phyloP scores from a whole-genome alignment of 129 eudicot species.

The Pittosporum tobira region DNA sequence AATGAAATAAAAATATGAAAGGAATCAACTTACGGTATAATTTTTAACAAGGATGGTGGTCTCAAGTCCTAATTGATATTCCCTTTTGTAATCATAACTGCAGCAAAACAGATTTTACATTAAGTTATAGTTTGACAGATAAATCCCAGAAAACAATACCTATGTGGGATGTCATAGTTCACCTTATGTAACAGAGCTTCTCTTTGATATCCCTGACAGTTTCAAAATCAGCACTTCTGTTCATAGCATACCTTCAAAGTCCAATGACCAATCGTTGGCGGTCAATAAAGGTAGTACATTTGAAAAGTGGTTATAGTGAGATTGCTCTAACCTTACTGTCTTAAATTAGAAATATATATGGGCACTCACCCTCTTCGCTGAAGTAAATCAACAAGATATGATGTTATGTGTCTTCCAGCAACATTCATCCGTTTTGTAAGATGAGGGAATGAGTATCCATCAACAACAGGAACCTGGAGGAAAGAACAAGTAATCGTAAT shows the following conservation, averaged over 20 bases:
- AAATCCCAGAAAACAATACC: neutral
- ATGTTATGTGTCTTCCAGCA: conserved; percentile 95
- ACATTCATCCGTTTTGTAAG: conserved; percentile 98
- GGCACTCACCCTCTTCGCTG: conserved; percentile 88
- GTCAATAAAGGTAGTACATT: conserved; percentile 7
- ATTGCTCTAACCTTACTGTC: conserved; percentile 5
- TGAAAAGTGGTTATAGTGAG: neutral
- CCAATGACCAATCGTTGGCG: conserved; percentile 8
- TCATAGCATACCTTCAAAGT: conserved; percentile 93
- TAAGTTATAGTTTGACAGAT: neutral
- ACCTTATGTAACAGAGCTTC: conserved; percentile 96
- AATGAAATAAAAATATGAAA: too few relatives aligned
- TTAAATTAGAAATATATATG: conserved; percentile 10
- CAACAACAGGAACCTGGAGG: conserved; percentile 99
- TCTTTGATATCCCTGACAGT: conserved; percentile 97
- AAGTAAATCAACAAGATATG: conserved; percentile 94
- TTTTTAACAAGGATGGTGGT: conserved; percentile 90
- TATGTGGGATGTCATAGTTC: conserved; percentile 12
- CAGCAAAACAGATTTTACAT: conserved; percentile 7
- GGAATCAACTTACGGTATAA: conserved; percentile 65
- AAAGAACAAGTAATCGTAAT: too few relatives aligned
- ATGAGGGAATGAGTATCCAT: conserved; percentile 99
- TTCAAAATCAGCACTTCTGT: conserved; percentile 86
- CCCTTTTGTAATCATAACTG: conserved; percentile 98
- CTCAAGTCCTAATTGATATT: conserved; percentile 93